Percentiles rank a stretch among this genome's conserved stretches.
phyloP scores from a whole-genome alignment of 208 protist species.

The Novymonas esmeraldas region DNA sequence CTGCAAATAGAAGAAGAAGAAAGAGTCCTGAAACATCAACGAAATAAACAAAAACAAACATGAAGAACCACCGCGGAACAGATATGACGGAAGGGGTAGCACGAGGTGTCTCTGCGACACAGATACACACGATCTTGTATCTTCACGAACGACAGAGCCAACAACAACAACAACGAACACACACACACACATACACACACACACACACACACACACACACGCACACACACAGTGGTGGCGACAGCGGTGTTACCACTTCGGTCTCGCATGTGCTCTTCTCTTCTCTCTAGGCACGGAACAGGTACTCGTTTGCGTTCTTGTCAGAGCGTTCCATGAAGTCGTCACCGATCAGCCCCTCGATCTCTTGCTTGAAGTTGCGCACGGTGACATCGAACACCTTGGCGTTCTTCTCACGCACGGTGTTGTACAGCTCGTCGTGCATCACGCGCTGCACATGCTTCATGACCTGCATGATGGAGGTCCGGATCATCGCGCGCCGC shows the following conservation, averaged over 20 bases:
- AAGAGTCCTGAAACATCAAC: too few relatives aligned
- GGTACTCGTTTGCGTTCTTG: conserved; percentile 17
- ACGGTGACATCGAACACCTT: conserved; percentile 33
- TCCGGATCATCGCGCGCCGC: conserved; percentile 33
- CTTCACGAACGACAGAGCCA: neutral
- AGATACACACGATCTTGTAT: too few relatives aligned
- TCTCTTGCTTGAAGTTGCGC: conserved; percentile 53
- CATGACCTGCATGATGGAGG: conserved; percentile 47
- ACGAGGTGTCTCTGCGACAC: too few relatives aligned
- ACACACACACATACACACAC: conserved; percentile 2
- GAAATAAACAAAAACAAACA: too few relatives aligned
- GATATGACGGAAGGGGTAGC: too few relatives aligned
- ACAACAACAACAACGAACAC: neutral
- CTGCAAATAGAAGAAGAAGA: neutral
- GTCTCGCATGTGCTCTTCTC: too few relatives aligned
- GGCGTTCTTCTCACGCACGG: conserved; percentile 33
- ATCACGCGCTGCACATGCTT: conserved; percentile 35
- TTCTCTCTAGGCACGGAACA: conserved; percentile 21
- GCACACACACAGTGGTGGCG: neutral
- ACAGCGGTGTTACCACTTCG: too few relatives aligned
- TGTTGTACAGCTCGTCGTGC: conserved; percentile 44
- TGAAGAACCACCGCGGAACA: too few relatives aligned
- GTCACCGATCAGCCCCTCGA: conserved; percentile 59
- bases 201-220: neutral
- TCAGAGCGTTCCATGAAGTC: conserved; percentile 44